Evolutionary conservation across 2,329 filamentous ascomycete species (phyloP), one percentile per base, ranked within the genome.

Genomic region (Drechslera avenae): DNA sequence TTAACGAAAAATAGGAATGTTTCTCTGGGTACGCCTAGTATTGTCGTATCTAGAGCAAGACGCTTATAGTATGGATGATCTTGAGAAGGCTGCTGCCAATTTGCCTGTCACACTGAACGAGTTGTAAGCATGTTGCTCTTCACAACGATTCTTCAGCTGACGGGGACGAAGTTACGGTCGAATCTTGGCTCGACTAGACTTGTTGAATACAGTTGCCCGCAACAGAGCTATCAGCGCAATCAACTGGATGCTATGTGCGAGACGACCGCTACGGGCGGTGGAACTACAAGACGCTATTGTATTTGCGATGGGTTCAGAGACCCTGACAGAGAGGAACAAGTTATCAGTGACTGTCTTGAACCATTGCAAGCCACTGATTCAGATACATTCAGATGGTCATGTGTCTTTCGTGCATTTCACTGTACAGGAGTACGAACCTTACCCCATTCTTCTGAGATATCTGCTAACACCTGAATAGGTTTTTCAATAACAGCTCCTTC

Each of bases 21-120:
- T 50, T 10, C 48, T 50, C 18, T 50, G 48, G 48, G 48, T 50
- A 30, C 30, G 31, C 4, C 32, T 46, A 28, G 48, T 50, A 4
- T 16, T 50, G 17, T 21, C 19, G 4, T 7, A 21, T 21, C 19
- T 21, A 21, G 19, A 21, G 7, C 19, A 21, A 21, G 19, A 21
- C 4, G 19, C 19, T 21, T 21, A 21, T 7, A 21, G 19, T 21
- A 21, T 21, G 19, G 19, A 21, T 7, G 19, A 21, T 21, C 19
- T 21, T 4, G 19, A 21, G 19, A 7, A 21, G 19, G 19, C 19
- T 7, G 19, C 7, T 7, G 19, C 19, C 19, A 21, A 7, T 21
- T 21, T 21, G 19, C 19, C 19, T 21, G 19, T 21, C 7, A 21
- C 19, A 21, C 19, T 21, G 4, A 21, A 21, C 19, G 19, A 21